These are phyloP conservation scores for Pichia sp. DNA, from an alignment of 1,139 yeast genomes.

Conservation along the genomic window DNA sequence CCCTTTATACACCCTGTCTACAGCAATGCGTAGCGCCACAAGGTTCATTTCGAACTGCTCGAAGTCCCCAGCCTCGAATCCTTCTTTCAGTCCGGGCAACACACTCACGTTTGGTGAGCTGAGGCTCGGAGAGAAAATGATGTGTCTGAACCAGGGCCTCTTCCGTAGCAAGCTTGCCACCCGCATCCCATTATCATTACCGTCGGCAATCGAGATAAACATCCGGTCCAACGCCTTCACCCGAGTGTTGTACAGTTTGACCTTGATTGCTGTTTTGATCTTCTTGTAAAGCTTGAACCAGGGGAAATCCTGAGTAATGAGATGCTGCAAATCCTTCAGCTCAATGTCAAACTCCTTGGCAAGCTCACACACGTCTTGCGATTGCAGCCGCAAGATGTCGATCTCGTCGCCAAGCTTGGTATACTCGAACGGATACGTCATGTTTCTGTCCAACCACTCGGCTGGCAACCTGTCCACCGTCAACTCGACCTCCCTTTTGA, in stretches of 20 bases:
- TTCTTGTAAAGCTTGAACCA: slow-evolving; percentile 63
- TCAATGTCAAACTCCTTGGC: slow-evolving; percentile 24
- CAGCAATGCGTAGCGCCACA: slow-evolving; percentile 11
- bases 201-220: slow-evolving; percentile 26
- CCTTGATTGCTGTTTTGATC: slow-evolving; percentile 51
- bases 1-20: not conserved
- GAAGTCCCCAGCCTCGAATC: slow-evolving; percentile 33
- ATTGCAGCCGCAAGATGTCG: not conserved
- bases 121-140: slow-evolving; percentile 38
- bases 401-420: slow-evolving; percentile 11
- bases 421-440: slow-evolving; percentile 15
- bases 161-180: slow-evolving; percentile 26
- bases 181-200: not conserved
- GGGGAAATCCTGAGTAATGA: slow-evolving; percentile 58
- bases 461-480: slow-evolving; percentile 34
- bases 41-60: slow-evolving; percentile 23
- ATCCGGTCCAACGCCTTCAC: slow-evolving; percentile 47
- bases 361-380: slow-evolving; percentile 10
- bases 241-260: slow-evolving; percentile 52
- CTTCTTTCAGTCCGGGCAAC: slow-evolving; percentile 41
- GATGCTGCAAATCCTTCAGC: slow-evolving; percentile 38
- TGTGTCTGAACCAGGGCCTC: slow-evolving; percentile 42
- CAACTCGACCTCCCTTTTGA: slow-evolving; percentile 26
- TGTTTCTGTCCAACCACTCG: slow-evolving; percentile 29
- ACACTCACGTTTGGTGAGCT: slow-evolving; percentile 20